Percentiles rank a stretch among this genome's conserved stretches.
These are phyloP conservation scores for Cadophora gregata DNA, from an alignment of 2,329 filamentous ascomycete species.

Conservation along the genomic window DNA sequence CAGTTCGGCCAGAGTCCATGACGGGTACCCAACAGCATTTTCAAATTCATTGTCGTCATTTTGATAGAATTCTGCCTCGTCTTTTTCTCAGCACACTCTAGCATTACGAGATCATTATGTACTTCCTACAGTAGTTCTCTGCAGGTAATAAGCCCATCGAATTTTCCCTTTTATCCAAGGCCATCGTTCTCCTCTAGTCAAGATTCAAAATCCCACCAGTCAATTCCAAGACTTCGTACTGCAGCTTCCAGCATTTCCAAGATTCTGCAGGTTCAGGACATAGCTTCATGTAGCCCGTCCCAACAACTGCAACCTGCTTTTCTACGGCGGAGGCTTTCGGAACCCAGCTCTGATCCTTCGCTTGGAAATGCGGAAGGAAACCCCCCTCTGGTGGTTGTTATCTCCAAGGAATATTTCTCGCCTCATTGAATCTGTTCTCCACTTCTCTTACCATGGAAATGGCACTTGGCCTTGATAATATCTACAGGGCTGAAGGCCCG, in stretches of 20 bases:
- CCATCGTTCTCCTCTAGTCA: too few species aligned
- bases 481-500: constrained; percentile 9
- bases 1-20: not conserved
- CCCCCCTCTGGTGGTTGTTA: too few species aligned
- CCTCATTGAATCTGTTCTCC: not conserved
- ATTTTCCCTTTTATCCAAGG: not conserved
- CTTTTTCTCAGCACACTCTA: not conserved
- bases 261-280: not conserved
- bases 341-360: not conserved
- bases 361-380: not conserved
- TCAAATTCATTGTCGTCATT: not conserved
- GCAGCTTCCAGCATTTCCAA: not conserved
- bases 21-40: not conserved
- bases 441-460: not conserved
- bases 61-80: not conserved
- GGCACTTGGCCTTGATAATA: not conserved
- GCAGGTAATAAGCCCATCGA: not conserved
- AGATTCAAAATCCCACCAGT: not conserved
- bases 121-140: not conserved
- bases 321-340: not conserved
- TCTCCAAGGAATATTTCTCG: not conserved
- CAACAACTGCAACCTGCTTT: not conserved
- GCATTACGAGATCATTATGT: not conserved
- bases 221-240: not conserved
- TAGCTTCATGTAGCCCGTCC: constrained; percentile 2